Conservation (phyloP, 2,329 filamentous ascomycete genomes). For the Blastomyces silverae region DNA sequence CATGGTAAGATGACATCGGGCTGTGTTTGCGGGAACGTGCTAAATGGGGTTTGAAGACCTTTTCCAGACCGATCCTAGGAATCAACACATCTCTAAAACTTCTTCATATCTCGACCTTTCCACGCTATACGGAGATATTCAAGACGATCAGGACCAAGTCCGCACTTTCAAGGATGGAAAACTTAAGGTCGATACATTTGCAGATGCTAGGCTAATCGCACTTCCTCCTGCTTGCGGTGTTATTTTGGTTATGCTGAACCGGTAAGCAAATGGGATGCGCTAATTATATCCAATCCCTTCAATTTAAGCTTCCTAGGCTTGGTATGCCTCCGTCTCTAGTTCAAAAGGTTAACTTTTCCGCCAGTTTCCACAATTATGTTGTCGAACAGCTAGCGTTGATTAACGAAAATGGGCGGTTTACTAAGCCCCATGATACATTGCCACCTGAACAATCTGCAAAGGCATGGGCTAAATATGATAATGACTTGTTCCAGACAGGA, state of each 20-base stretch:
- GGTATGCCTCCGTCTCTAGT: conserved; percentile 23
- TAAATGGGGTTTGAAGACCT: conserved; percentile 29
- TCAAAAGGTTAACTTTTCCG: background rate
- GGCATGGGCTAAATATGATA: conserved; percentile 34
- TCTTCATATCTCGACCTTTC: conserved; percentile 46
- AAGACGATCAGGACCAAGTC: conserved; percentile 32
- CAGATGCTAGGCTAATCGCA: conserved; percentile 30
- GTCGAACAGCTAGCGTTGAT: conserved; percentile 36
- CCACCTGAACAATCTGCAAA: conserved; percentile 26
- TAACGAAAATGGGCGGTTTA: conserved; percentile 40
- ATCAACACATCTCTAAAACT: conserved; percentile 34
- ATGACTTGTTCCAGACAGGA: conserved; percentile 34
- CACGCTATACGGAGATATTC: conserved; percentile 40
- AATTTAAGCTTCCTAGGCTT: background rate
- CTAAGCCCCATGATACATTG: conserved; percentile 19
- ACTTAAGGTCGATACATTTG: conserved; percentile 37
- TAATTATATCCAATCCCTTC: background rate
- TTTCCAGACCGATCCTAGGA: conserved; percentile 37
- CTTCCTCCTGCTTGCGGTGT: conserved; percentile 34
- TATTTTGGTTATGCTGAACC: conserved; percentile 34
- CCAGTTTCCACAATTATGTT: conserved; percentile 36
- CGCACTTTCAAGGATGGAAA: conserved; percentile 35
- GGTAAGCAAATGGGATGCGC: conserved; percentile 47
- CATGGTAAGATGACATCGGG: conserved; percentile 32
- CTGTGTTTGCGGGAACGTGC: background rate